Base-by-base conservation (phyloP, 129 eudicot species). In the Escallonia rubra region DNA sequence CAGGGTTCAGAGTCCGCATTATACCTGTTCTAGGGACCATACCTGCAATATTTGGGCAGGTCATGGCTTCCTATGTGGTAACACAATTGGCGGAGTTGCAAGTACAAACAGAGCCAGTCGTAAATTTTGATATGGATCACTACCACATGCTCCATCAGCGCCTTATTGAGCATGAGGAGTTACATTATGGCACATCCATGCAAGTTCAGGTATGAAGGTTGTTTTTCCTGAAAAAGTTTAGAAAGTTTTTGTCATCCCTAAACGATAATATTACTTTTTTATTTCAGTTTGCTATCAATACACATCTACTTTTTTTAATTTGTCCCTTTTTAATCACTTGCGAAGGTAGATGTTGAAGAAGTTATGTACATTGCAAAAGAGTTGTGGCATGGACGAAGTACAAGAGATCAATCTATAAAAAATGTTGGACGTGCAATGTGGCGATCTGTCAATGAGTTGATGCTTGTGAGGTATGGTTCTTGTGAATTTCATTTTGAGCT, bases 371-470 rank as follows among this genome's bases (percentile, higher is more conserved):
- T 89, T 61, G 90, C 77, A 15, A 93, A 93, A 83, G 99, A 93
- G 74, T 82, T 93, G 80, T 93, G 99, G 99, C 99, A 78, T 75
- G 88, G 99, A 47, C 77, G 96, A 81, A 93, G 99, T 69, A 96
- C 99, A 10, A 85, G 87, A 79, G 99, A 93, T 76, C 75, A 82
- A 69, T 78, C 83, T 41, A 72, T 59, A 65, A 89, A 86, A 82
- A 88, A 86, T 68, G 88, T 89, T 9, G 99, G 99, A 15, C 99
- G 99, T 66, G 96, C 86, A 72, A 86, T 93, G 99, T 93, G 99
- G 99, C 96, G 91, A 65, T 84, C 99, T 14, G 85, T 86, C 34
- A 86, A 93, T 61, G 99, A 93, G 74, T 75, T 93, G 68, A 89
- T 93, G 85, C 95, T 93, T 42, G 84, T 89, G 48, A 89, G 99